Evolutionary conservation across 2,329 filamentous ascomycete genomes (phyloP).

Genomic region (Aspergillus costaricaensis): DNA sequence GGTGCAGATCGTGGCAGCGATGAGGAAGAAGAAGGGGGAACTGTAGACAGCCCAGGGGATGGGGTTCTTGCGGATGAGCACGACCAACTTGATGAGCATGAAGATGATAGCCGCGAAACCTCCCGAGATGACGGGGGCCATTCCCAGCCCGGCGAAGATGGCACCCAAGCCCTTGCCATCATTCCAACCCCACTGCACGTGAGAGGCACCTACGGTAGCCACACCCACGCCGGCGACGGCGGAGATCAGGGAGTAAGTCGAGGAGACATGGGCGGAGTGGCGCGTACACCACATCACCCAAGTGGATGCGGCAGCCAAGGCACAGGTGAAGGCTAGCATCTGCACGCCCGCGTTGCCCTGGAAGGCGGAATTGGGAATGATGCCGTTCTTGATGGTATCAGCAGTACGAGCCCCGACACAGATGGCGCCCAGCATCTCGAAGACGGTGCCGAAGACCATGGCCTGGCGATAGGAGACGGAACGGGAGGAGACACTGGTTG

Average conservation of each 20-base stretch:
- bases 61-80: conserved; percentile 71
- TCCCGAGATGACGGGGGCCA: conserved; percentile 69
- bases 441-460: conserved; percentile 59
- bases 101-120: conserved; percentile 69
- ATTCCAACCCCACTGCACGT: conserved; percentile 72
- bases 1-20: conserved; percentile 72
- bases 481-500: conserved; percentile 77
- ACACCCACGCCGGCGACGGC: conserved; percentile 70
- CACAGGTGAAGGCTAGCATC: conserved; percentile 57
- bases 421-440: conserved; percentile 69
- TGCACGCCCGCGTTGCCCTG: conserved; percentile 64
- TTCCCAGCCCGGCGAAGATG: conserved; percentile 64
- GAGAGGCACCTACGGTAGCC: conserved; percentile 61
- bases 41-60: conserved; percentile 72
- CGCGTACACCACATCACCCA: conserved; percentile 83
- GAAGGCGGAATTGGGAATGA: conserved; percentile 65
- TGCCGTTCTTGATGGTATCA: conserved; percentile 77
- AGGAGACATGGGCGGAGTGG: conserved; percentile 72
- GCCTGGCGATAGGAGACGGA: conserved; percentile 51
- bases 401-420: conserved; percentile 69
- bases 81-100: conserved; percentile 69
- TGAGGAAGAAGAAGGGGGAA: conserved; percentile 75
- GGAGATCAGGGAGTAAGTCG: conserved; percentile 71
- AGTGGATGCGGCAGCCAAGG: conserved; percentile 39
- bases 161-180: conserved; percentile 67